Evolutionary conservation across 2,329 filamentous ascomycete species (phyloP).

Genomic region (Dothideomycetidae sp.): DNA sequence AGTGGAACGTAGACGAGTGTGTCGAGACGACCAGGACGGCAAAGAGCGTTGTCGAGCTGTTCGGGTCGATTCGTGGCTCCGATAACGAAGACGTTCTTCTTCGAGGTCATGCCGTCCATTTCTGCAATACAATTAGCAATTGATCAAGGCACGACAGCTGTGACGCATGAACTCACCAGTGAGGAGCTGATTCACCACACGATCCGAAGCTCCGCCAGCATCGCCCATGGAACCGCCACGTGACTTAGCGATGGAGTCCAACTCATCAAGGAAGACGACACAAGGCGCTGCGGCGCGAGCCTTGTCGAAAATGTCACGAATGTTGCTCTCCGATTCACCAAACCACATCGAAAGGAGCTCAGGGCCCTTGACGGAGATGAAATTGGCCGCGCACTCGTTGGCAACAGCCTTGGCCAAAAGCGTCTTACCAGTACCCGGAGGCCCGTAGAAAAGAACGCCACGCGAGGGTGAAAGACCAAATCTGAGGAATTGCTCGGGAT

Average conservation of each 20-base stretch:
- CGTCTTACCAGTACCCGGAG: slow-evolving; percentile 99
- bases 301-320: slow-evolving; percentile 99
- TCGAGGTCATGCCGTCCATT: slow-evolving; percentile 99
- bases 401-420: slow-evolving; percentile 98
- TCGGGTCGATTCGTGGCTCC: slow-evolving; percentile 97
- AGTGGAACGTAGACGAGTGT: slow-evolving; percentile 97
- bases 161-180: slow-evolving; percentile 54
- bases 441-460: slow-evolving; percentile 97
- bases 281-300: slow-evolving; percentile 94
- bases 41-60: slow-evolving; percentile 94
- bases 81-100: slow-evolving; percentile 99
- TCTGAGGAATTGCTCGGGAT: slow-evolving; percentile 99
- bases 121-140: too few relatives aligned
- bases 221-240: slow-evolving; percentile 94
- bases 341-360: slow-evolving; percentile 99
- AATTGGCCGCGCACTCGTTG: slow-evolving; percentile 98
- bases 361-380: slow-evolving; percentile 98
- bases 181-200: slow-evolving; percentile 98
- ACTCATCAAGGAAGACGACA: slow-evolving; percentile 94
- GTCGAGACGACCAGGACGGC: slow-evolving; percentile 96
- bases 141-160: too few relatives aligned
- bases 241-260: slow-evolving; percentile 98
- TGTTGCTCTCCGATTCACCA: slow-evolving; percentile 99
- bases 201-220: slow-evolving; percentile 94
- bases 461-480: slow-evolving; percentile 95